These are phyloP conservation scores for Obba rivulosa DNA, from an alignment of 768 basidiomycete species.

Conservation along the genomic window DNA sequence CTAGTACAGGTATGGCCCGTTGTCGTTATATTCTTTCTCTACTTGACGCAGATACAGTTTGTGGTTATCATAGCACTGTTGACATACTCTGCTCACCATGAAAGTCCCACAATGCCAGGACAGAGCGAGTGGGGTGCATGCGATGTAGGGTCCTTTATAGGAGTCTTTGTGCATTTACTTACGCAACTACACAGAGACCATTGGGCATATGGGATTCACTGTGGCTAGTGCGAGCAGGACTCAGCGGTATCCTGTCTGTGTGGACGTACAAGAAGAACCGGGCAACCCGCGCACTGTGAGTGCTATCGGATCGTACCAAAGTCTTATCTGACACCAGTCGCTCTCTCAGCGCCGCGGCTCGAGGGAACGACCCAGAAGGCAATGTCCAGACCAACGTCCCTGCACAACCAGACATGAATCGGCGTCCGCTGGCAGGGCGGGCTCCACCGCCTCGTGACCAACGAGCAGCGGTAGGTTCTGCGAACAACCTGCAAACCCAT, in stretches of 20 bases:
- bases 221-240: slow-evolving; percentile 51
- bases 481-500: too few species aligned
- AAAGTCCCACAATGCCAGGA: slow-evolving; percentile 37
- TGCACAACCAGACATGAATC: too few species aligned
- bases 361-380: too few species aligned
- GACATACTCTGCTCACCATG: slow-evolving; percentile 38
- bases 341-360: too few species aligned
- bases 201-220: slow-evolving; percentile 63
- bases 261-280: slow-evolving; percentile 48
- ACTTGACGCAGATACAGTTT: slow-evolving; percentile 32
- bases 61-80: slow-evolving; percentile 46
- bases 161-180: too few species aligned
- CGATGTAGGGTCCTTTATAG: too few species aligned
- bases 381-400: too few species aligned
- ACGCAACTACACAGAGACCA: slow-evolving; percentile 31
- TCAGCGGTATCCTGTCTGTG: slow-evolving; percentile 44
- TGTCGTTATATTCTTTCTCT: background rate
- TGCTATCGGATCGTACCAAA: background rate
- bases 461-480: too few species aligned
- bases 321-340: background rate
- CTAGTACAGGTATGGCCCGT: slow-evolving; percentile 42
- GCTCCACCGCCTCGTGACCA: too few species aligned
- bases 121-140: slow-evolving; percentile 60
- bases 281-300: slow-evolving; percentile 13
- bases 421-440: too few species aligned